Conservation (phyloP, 805 yeast species). For the Wickerhamomyces kurtzmanii region DNA sequence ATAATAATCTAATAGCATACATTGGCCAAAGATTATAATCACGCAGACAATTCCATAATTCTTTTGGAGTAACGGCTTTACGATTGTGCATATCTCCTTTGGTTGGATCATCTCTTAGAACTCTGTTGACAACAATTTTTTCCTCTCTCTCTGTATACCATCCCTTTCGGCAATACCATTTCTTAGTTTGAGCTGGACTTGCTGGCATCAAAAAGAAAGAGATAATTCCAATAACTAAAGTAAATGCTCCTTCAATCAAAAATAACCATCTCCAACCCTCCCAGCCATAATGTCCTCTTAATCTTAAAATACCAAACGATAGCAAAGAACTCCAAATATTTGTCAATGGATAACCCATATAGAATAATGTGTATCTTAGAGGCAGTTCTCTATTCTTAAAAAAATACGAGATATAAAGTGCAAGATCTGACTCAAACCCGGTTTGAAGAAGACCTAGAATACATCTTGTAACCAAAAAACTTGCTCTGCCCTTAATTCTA, state of each 20-base stretch:
- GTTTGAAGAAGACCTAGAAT: slow-evolving; percentile 48
- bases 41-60: slow-evolving; percentile 26
- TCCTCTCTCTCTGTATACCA: slow-evolving; percentile 45
- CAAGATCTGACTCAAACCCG: slow-evolving; percentile 54
- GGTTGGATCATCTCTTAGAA: slow-evolving; percentile 53
- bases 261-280: slow-evolving; percentile 60
- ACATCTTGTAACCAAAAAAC: slow-evolving; percentile 37
- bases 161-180: slow-evolving; percentile 39
- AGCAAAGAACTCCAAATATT: slow-evolving; percentile 33
- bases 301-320: slow-evolving; percentile 41
- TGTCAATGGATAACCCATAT: slow-evolving; percentile 40
- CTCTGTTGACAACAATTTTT: slow-evolving; percentile 45
- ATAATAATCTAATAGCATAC: slow-evolving; percentile 35
- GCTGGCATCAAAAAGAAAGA: slow-evolving; percentile 40
- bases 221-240: slow-evolving; percentile 38
- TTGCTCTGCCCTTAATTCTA: slow-evolving; percentile 25
- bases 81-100: slow-evolving; percentile 60
- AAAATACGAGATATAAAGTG: slow-evolving; percentile 53
- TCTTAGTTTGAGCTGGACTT: slow-evolving; percentile 39
- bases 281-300: slow-evolving; percentile 32
- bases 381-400: slow-evolving; percentile 46
- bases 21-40: slow-evolving; percentile 52
- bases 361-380: slow-evolving; percentile 44
- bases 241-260: slow-evolving; percentile 47
- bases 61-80: slow-evolving; percentile 33